These are phyloP conservation scores for Fremontodendron californicum DNA, from an alignment of 345 rosid species.

Conservation along the genomic window DNA sequence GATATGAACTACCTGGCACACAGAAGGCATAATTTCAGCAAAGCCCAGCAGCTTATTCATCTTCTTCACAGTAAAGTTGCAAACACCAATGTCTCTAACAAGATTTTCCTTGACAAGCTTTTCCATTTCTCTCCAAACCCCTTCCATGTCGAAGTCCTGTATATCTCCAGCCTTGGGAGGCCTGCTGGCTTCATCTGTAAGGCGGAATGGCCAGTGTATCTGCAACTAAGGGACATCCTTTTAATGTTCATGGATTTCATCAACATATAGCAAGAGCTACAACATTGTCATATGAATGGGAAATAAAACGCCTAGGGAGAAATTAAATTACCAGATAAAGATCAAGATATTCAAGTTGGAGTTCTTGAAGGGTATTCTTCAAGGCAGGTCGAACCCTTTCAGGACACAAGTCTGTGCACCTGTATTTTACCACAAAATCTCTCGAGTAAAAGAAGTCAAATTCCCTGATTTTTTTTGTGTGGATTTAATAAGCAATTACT, in stretches of 20 bases:
- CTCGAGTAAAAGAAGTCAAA: neutral
- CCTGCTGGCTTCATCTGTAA: slow-evolving; percentile 47
- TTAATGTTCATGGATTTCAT: neutral
- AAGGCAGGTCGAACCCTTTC: slow-evolving; percentile 47
- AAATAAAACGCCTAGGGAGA: neutral
- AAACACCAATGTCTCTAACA: slow-evolving; percentile 45
- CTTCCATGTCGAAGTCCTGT: slow-evolving; percentile 51
- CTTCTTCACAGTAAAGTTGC: slow-evolving; percentile 49
- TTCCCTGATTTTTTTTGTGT: no score
- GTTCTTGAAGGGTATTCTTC: slow-evolving; percentile 46
- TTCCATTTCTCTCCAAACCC: slow-evolving; percentile 67
- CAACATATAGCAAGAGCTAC: neutral
- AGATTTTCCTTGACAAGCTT: slow-evolving; percentile 37
- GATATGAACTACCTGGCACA: slow-evolving; percentile 34
- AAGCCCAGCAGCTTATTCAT: slow-evolving; percentile 37
- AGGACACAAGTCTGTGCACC: slow-evolving; percentile 52
- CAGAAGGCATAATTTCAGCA: slow-evolving; percentile 40
- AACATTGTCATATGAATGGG: neutral
- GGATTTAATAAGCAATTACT: no score
- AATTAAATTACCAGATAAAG: slow-evolving; percentile 39
- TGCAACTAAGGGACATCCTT: slow-evolving; percentile 7
- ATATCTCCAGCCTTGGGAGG: slow-evolving; percentile 45
- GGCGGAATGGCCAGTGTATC: slow-evolving; percentile 60
- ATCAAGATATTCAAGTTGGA: slow-evolving; percentile 53
- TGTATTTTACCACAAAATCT: slow-evolving; percentile 3